Conservation (phyloP, 768 basidiomycete genomes). For the Boletus fagicola region DNA sequence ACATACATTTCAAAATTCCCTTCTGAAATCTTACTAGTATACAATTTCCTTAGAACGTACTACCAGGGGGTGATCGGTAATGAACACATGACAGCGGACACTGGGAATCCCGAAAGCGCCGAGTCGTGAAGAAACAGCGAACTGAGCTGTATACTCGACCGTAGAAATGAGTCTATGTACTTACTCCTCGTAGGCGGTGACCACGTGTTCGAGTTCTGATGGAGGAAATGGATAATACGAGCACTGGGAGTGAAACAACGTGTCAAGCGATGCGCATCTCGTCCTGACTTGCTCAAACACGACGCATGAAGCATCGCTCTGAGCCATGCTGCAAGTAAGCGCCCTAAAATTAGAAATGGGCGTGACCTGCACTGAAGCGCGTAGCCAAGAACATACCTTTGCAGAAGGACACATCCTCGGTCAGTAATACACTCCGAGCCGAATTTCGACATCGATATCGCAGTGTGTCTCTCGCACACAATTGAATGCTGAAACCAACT, state of each 20-base stretch:
- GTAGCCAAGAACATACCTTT: neutral
- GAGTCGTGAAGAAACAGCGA: neutral
- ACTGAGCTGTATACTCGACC: neutral
- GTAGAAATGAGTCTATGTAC: neutral
- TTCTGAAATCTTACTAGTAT: neutral
- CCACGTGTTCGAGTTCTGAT: conserved; percentile 1
- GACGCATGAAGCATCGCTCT: conserved; percentile 6
- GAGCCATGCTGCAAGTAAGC: conserved; percentile 3
- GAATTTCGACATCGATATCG: neutral
- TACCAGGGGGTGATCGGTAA: neutral
- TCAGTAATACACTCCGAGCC: neutral
- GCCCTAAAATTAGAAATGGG: neutral
- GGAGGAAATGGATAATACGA: neutral
- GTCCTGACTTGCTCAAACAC: neutral
- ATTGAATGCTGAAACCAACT: neutral
- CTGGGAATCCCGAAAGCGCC: neutral
- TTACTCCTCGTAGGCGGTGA: conserved; percentile 4
- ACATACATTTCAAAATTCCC: neutral
- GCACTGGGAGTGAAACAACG: neutral
- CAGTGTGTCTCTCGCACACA: neutral
- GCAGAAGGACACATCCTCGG: neutral
- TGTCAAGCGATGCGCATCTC: neutral
- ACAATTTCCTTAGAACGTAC: neutral
- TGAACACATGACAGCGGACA: neutral
- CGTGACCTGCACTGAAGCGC: neutral